These are phyloP conservation scores for Sporisorium sorghi DNA, from an alignment of 1,284 basidiomycete species.

Conservation along the genomic window DNA sequence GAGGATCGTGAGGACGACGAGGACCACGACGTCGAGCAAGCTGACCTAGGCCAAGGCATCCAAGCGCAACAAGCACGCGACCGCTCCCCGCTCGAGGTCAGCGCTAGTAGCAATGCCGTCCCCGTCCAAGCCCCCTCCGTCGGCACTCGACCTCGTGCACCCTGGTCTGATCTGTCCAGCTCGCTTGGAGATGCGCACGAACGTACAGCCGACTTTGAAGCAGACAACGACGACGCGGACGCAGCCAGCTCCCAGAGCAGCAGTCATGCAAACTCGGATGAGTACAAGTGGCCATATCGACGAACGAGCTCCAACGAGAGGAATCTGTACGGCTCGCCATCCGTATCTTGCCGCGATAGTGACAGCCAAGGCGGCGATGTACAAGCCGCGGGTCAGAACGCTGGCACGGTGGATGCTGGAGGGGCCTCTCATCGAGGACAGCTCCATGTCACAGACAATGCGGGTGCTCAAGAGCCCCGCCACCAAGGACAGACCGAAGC, in stretches of 20 bases:
- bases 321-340: slow-evolving; percentile 1
- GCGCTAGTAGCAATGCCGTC: too few relatives aligned
- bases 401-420: too few relatives aligned
- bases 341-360: background rate
- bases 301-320: slow-evolving; percentile 13
- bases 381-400: background rate
- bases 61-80: too few relatives aligned
- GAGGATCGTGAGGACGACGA: background rate
- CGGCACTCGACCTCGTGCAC: too few relatives aligned
- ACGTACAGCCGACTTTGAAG: background rate
- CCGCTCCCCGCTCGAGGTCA: too few relatives aligned
- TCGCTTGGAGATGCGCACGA: background rate
- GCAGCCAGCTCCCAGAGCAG: background rate
- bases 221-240: background rate
- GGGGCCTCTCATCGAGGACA: background rate
- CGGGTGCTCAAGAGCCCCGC: background rate
- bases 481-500: background rate
- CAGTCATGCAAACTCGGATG: background rate
- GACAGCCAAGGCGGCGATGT: slow-evolving; percentile 2
- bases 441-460: background rate
- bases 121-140: too few relatives aligned
- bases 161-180: background rate
- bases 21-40: too few relatives aligned
- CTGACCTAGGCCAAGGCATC: too few relatives aligned
- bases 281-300: background rate